phyloP scores from a whole-genome alignment of 305 asterid species.

The Fraxinus greggii region DNA sequence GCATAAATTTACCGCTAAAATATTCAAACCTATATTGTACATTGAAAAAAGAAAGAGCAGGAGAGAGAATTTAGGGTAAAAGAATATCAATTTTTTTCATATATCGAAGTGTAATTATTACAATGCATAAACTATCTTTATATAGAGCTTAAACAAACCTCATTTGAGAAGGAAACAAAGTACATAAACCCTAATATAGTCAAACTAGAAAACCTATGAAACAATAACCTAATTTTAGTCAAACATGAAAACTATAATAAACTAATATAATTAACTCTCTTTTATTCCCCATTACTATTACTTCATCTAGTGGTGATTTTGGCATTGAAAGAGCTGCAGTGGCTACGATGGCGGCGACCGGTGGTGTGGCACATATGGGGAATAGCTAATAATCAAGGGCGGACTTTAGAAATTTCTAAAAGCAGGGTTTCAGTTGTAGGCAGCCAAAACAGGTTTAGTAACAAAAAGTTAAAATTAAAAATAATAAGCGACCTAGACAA shows the following conservation, averaged over 20 bases:
- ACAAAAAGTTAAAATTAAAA: too few species aligned
- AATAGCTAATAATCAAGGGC: not conserved
- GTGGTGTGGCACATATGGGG: not conserved
- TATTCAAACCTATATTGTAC: not conserved
- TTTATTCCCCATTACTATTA: not conserved
- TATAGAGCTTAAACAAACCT: not conserved
- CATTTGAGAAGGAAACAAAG: not conserved
- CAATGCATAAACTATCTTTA: not conserved
- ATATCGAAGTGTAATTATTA: not conserved
- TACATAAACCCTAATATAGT: too few species aligned
- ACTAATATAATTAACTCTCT: not conserved
- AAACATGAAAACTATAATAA: too few species aligned
- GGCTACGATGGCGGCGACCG: not conserved
- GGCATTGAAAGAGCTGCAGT: not conserved
- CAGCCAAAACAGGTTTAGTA: not conserved
- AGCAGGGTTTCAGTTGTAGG: not conserved
- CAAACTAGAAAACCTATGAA: not conserved
- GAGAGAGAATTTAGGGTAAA: not conserved
- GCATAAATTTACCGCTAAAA: too few species aligned
- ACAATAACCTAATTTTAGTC: not conserved
- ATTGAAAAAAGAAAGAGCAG: not conserved
- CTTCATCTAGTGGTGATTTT: not conserved
- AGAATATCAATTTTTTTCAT: not conserved
- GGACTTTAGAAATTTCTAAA: not conserved
- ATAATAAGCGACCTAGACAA: not conserved